Evolutionary conservation across 2,329 filamentous ascomycete genomes (phyloP), one percentile per base, ranked within the genome.

Genomic region (Harringtonia aguacate): DNA sequence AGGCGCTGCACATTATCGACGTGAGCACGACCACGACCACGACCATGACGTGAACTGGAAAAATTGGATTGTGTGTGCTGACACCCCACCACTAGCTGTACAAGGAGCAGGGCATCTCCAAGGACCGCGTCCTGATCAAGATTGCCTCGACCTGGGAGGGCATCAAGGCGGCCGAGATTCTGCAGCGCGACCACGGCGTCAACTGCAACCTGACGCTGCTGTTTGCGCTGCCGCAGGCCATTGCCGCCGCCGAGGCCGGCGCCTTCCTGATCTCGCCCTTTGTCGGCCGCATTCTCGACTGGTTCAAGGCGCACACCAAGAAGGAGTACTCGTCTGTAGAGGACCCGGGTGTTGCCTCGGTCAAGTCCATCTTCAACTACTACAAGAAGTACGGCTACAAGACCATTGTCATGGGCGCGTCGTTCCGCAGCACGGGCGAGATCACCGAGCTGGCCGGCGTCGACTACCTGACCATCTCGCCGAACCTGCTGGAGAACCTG

Each of bases 361-460:
- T 98, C 62, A 77, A 90, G 77, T 63, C 60, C 67, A 98, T 98
- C 74, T 98, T 84, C 81, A 92, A 98, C 80, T 98, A 98, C 86
- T 98, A 98, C 84, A 98, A 98, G 86, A 97, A 97, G 79, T 86
- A 73, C 67, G 87, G 85, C 67, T 95, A 98, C 83, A 95, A 94
- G 60, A 98, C 92, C 67, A 95, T 97, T 58, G 92, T 98, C 70
- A 98, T 98, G 92, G 92, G 92, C 62, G 92, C 92, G 56, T 95
- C 89, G 34, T 98, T 98, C 87, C 82, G 92, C 66, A 97, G 84
- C 75, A 73, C 73, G 52, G 92, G 92, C 61, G 92, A 98, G 75
- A 94, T 98, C 69, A 97, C 87, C 39, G 92, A 98, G 77, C 80
- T 98, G 50, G 90, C 90, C 63, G 92, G 92, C 62, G 95, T 89